phyloP scores from a whole-genome alignment of 495 filamentous ascomycete species.

The Lentithecium fluviatile region DNA sequence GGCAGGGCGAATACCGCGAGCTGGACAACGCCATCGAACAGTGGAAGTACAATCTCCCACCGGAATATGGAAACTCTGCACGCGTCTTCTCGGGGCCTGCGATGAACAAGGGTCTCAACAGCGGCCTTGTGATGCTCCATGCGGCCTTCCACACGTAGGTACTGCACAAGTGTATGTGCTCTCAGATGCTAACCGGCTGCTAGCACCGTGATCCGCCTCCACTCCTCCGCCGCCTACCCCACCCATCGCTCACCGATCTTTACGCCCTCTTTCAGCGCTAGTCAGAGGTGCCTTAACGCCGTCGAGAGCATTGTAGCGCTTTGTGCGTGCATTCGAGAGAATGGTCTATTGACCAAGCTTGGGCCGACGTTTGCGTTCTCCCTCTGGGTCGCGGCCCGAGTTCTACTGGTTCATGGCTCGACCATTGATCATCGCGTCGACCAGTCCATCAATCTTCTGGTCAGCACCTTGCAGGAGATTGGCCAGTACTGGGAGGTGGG shows the following conservation, averaged over 20 bases:
- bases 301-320: slow-evolving; percentile 81
- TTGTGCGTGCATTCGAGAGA: slow-evolving; percentile 68
- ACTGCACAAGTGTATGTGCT: neutral
- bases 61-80: slow-evolving; percentile 76
- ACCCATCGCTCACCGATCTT: slow-evolving; percentile 83
- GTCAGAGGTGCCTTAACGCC: slow-evolving; percentile 74
- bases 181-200: slow-evolving; percentile 35
- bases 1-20: slow-evolving; percentile 82
- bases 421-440: slow-evolving; percentile 80
- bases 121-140: slow-evolving; percentile 88
- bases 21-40: slow-evolving; percentile 72
- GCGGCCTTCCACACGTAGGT: slow-evolving; percentile 67
- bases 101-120: slow-evolving; percentile 65
- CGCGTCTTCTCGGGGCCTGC: slow-evolving; percentile 65
- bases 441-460: slow-evolving; percentile 72
- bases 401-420: slow-evolving; percentile 81
- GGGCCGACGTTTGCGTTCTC: slow-evolving; percentile 88
- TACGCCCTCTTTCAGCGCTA: slow-evolving; percentile 77
- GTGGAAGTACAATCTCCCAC: slow-evolving; percentile 80
- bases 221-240: slow-evolving; percentile 90
- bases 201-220: slow-evolving; percentile 80
- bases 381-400: slow-evolving; percentile 84
- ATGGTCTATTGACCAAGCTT: slow-evolving; percentile 72
- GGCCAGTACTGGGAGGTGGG: slow-evolving; percentile 82
- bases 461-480: slow-evolving; percentile 75